Base-by-base conservation (phyloP, 179 eudicot genomes). In the Beta lomatogona region DNA sequence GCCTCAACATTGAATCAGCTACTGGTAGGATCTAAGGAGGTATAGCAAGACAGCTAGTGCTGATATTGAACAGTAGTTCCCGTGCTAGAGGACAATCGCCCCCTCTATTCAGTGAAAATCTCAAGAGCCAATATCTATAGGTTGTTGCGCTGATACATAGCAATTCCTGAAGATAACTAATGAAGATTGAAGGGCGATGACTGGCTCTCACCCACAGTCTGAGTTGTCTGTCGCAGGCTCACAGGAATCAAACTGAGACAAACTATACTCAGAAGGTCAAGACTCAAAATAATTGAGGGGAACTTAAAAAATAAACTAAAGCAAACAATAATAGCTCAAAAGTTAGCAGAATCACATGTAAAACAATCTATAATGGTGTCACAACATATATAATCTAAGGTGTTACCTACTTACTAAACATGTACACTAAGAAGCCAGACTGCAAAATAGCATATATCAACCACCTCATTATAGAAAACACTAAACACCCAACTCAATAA, bases 181-280 rank as follows among this genome's bases (percentile, higher is more conserved):
- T 41, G 28, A 73, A 77, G 18, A 63, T 21, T 4, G 52, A 46
- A 13, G 22, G 44, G 54, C 8, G 9, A 75, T 48, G 16, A 16
- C n/a, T 75, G 25, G 66, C 63, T 28, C 28, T 3, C 71, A 66
- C 68, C 44, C 58, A 8, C 31, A 41, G 21, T 15, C 9, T 48
- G 52, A 66, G 14, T 18, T 58, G 25, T 65, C 76, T 25, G 60
- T 21, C 54, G 5, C 69, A 50, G 63, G 25, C 66, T 64, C 52
- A 22, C 77, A 15, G 16, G 45, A 58, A 71, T 22, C 57, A 70
- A 79, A 25, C 73, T 76, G 84, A 73, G 69, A 74, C 44, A 55
- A 79, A 78, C 50, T 69, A 68, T n/a, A 46, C 22, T 14, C 57
- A 69, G 13, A 65, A 65, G 13, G 79, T 75, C 75, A 55, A 50